These are phyloP conservation scores for Mucor plumbeus DNA, from an alignment of 371 early-diverging fungal species.

Conservation along the genomic window DNA sequence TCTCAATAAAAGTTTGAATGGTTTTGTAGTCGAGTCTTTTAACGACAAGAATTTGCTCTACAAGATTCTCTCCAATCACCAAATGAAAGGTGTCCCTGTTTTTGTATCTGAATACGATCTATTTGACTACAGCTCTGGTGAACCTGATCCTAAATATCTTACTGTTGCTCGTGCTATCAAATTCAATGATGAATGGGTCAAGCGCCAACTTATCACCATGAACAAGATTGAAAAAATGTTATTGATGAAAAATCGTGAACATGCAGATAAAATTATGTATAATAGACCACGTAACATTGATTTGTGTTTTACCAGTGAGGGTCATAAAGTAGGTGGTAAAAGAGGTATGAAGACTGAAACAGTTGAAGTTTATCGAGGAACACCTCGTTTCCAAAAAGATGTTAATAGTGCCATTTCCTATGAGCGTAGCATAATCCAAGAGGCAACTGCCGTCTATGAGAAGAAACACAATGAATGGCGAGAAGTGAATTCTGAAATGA, in stretches of 20 bases:
- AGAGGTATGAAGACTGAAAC: constrained; percentile 52
- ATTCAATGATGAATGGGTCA: constrained; percentile 76
- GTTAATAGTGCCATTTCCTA: constrained; percentile 21
- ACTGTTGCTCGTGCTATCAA: constrained; percentile 74
- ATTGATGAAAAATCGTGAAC: constrained; percentile 72
- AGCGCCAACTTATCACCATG: constrained; percentile 76
- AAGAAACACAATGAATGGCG: constrained; percentile 4
- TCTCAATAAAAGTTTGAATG: constrained; percentile 68
- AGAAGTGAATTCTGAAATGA: not conserved
- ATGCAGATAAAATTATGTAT: constrained; percentile 78
- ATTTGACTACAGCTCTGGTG: constrained; percentile 75
- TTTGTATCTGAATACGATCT: constrained; percentile 65
- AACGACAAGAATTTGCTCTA: constrained; percentile 65
- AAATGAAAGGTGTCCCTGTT: constrained; percentile 60
- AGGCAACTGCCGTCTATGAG: not conserved
- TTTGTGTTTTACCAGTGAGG: constrained; percentile 68
- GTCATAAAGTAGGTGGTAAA: constrained; percentile 70
- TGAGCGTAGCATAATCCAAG: not conserved
- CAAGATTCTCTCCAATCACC: constrained; percentile 52
- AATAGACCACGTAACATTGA: constrained; percentile 74
- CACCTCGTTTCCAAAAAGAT: constrained; percentile 54
- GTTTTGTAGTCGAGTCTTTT: constrained; percentile 79
- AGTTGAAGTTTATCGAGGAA: constrained; percentile 38
- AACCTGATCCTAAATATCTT: constrained; percentile 65
- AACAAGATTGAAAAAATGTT: constrained; percentile 78